phyloP scores from a whole-genome alignment of 2,329 filamentous ascomycete genomes.

The Penicillium freii region DNA sequence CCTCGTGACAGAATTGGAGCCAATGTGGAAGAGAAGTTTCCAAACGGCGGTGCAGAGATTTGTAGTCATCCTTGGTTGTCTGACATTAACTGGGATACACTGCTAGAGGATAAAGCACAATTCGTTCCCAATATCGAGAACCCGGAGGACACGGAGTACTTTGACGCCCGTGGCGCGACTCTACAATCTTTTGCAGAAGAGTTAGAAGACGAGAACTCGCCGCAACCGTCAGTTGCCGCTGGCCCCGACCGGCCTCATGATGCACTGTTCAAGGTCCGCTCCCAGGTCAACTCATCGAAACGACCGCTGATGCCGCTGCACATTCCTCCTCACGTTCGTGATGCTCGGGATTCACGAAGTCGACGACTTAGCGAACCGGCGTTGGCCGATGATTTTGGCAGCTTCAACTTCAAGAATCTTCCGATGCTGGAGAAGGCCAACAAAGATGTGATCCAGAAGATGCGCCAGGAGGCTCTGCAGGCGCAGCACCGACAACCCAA shows the following conservation, averaged over 20 bases:
- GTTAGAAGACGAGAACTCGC: constrained; percentile 82
- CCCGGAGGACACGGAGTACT: constrained; percentile 97
- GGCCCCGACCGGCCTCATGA: constrained; percentile 86
- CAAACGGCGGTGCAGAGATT: constrained; percentile 86
- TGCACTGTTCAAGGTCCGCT: constrained; percentile 82
- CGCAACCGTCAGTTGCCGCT: constrained; percentile 65
- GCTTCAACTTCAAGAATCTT: constrained; percentile 94
- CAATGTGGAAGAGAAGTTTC: constrained; percentile 77
- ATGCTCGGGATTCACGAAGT: constrained; percentile 82
- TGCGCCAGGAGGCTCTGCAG: constrained; percentile 85
- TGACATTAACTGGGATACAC: constrained; percentile 81
- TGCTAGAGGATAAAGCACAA: constrained; percentile 92
- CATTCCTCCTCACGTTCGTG: constrained; percentile 93
- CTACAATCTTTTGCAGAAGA: constrained; percentile 91
- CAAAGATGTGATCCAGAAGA: constrained; percentile 96
- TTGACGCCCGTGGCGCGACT: constrained; percentile 86
- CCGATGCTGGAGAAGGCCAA: constrained; percentile 97
- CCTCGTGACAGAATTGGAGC: constrained; percentile 78
- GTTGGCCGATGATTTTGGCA: constrained; percentile 87
- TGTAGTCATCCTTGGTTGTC: constrained; percentile 85
- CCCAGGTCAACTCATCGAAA: constrained; percentile 83
- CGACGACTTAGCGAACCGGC: constrained; percentile 88
- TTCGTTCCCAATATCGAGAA: constrained; percentile 92
- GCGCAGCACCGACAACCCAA: constrained; percentile 54
- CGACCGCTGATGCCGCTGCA: constrained; percentile 91